These are phyloP conservation scores for Dunaliella sp. DNA, from an alignment of 139 green algal species.

Conservation along the genomic window DNA sequence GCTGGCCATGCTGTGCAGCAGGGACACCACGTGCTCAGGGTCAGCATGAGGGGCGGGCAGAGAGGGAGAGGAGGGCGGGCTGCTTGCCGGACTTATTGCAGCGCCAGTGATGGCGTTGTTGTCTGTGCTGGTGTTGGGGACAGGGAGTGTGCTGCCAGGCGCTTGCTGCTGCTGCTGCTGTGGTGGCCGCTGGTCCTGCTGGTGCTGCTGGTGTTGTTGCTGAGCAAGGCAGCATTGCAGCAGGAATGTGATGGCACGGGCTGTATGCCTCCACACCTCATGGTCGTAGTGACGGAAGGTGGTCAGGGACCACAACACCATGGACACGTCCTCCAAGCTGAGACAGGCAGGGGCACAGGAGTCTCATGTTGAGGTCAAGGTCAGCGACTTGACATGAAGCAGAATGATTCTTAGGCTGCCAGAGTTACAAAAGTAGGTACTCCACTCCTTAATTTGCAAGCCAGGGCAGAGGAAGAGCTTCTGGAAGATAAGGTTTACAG, in stretches of 20 bases:
- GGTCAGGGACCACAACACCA: background rate
- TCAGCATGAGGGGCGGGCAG: background rate
- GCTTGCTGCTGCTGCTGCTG: background rate
- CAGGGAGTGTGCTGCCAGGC: no score
- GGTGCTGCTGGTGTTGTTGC: background rate
- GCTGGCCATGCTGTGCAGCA: background rate
- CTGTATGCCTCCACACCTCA: background rate
- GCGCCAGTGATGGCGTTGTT: background rate
- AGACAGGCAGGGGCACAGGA: no score
- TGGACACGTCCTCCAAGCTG: background rate
- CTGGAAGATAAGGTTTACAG: no score
- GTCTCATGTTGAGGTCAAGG: no score
- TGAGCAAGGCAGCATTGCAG: background rate
- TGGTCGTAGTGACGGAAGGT: background rate
- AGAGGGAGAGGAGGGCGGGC: background rate
- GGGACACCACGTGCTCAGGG: background rate
- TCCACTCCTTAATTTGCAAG: no score
- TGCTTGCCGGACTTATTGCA: background rate
- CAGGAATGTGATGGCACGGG: background rate
- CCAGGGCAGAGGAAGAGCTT: no score
- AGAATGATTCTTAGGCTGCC: no score
- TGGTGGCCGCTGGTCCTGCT: no score
- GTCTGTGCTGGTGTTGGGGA: background rate
- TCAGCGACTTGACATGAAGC: no score
- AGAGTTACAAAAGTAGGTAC: no score